phyloP scores from a whole-genome alignment of 306 rosid genomes.

The Pueraria montana region DNA sequence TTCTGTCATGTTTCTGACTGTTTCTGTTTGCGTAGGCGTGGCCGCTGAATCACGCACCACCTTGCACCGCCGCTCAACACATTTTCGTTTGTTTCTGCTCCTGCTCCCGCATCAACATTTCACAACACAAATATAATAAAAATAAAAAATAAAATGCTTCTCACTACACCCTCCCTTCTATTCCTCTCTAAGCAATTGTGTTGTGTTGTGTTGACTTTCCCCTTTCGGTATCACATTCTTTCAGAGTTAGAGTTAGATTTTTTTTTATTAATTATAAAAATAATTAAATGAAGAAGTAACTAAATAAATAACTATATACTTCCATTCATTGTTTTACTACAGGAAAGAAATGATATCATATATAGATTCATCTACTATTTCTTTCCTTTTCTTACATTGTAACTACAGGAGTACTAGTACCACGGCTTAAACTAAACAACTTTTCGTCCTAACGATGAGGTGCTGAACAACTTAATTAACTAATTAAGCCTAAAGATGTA shows the following conservation, averaged over 20 bases:
- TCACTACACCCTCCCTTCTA: not conserved
- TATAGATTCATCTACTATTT: not conserved
- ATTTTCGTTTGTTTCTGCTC: not conserved
- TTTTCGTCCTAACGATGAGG: not conserved
- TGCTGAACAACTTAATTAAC: not conserved
- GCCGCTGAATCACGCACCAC: constrained; percentile 15
- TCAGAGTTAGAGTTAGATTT: no score
- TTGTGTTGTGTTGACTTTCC: not conserved
- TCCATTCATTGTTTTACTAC: not conserved
- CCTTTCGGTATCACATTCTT: no score
- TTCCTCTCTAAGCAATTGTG: not conserved
- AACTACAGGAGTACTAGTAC: not conserved
- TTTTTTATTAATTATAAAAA: not conserved
- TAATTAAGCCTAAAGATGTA: not conserved
- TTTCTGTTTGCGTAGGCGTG: constrained; percentile 36
- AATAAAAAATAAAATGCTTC: not conserved
- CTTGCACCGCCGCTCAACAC: not conserved
- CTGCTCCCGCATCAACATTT: not conserved
- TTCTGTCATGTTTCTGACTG: constrained; percentile 39
- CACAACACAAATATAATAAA: not conserved
- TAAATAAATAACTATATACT: not conserved
- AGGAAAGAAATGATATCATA: not conserved
- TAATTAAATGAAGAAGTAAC: not conserved
- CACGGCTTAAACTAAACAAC: not conserved
- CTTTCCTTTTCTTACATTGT: constrained; percentile 9